These are phyloP conservation scores for Crithidia bombi DNA, from an alignment of 208 protist genomes.

Conservation along the genomic window DNA sequence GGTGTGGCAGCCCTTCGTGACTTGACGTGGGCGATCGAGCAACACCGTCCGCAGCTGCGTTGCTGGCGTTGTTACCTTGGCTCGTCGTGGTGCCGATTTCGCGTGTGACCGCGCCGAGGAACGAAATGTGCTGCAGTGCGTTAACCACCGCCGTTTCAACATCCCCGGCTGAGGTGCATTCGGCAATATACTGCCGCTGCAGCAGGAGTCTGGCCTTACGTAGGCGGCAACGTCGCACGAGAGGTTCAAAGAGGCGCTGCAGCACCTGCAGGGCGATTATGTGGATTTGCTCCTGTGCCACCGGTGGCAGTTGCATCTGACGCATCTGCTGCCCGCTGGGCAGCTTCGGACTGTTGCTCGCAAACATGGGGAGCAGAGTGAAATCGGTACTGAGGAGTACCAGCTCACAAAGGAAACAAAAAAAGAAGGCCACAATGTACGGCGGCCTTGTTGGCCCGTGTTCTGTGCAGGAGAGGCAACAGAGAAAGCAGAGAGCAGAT, in stretches of 20 bases:
- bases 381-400: too few relatives aligned
- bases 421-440: background rate
- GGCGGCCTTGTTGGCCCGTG: too few relatives aligned
- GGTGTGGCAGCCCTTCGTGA: background rate
- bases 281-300: constrained; percentile 50
- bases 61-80: background rate
- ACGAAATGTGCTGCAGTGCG: constrained; percentile 45
- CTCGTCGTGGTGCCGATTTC: constrained; percentile 2
- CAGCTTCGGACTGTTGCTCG: constrained; percentile 21
- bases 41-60: background rate
- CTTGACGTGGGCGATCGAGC: background rate
- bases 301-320: constrained; percentile 24
- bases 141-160: constrained; percentile 34
- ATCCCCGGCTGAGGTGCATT: constrained; percentile 13
- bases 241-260: constrained; percentile 46
- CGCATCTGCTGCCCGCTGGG: constrained; percentile 46
- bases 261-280: constrained; percentile 50
- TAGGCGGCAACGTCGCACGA: constrained; percentile 36
- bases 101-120: constrained; percentile 34
- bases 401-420: background rate
- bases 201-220: constrained; percentile 29
- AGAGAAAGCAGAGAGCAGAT: too few relatives aligned
- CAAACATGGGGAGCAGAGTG: constrained; percentile 4
- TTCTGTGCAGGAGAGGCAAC: too few relatives aligned
- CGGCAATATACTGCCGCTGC: constrained; percentile 17